phyloP scores from a whole-genome alignment of 352 stramenopile genomes.

The Pythium guiyangense region DNA sequence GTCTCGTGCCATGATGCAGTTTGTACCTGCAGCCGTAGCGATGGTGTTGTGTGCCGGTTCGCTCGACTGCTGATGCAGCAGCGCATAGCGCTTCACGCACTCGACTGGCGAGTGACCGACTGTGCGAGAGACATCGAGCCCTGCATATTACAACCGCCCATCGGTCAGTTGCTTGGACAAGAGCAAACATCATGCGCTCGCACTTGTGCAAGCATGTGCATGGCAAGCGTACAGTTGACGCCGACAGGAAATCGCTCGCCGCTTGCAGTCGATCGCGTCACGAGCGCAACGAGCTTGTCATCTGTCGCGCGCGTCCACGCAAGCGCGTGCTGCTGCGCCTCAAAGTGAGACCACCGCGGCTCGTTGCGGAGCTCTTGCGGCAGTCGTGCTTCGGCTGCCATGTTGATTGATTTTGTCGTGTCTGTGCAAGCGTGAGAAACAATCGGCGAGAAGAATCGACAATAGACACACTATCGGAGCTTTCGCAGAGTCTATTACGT shows the following conservation, averaged over 20 bases:
- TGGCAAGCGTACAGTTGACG: constrained; percentile 63
- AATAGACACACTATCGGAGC: no score
- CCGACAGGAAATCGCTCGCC: constrained; percentile 77
- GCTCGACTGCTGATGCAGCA: constrained; percentile 32
- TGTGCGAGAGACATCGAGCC: constrained; percentile 60
- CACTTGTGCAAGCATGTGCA: no score
- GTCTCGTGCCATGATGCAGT: no score
- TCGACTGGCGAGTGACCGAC: constrained; percentile 64
- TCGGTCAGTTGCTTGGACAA: no score
- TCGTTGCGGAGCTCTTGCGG: constrained; percentile 56
- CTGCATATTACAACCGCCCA: constrained; percentile 12
- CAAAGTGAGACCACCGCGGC: constrained; percentile 64
- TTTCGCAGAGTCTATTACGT: no score
- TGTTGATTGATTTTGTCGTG: neutral
- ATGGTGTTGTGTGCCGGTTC: no score
- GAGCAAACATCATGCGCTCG: no score
- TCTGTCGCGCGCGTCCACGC: constrained; percentile 49
- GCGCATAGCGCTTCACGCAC: constrained; percentile 78
- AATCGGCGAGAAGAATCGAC: neutral
- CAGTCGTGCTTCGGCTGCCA: constrained; percentile 1
- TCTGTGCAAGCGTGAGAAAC: no score
- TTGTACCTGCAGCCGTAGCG: no score
- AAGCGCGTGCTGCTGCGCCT: constrained; percentile 17
- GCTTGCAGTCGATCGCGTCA: constrained; percentile 64
- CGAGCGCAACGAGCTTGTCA: constrained; percentile 54